Evolutionary conservation across 2,329 filamentous ascomycete species (phyloP), one percentile per base, ranked within the genome.

Genomic region (Sporothrix inflata): DNA sequence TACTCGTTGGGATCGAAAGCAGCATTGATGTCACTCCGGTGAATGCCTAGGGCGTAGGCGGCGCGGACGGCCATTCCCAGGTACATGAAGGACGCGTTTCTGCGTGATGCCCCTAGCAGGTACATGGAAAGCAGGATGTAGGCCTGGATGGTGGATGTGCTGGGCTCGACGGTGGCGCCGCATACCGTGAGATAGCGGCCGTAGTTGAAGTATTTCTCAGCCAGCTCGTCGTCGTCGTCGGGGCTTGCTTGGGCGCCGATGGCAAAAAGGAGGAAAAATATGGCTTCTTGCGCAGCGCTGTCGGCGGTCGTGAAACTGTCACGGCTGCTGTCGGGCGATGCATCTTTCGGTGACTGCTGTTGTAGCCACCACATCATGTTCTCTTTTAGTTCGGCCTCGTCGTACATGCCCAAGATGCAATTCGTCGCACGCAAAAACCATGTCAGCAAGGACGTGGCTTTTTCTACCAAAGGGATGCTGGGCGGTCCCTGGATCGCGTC

Each of bases 51-150:
- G 0, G 87, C 86, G 3, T 86, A 84, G 0, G 88, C 88, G 0
- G 88, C 86, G 70, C 87, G 84, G 0, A 85, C 82, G 1, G 88
- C 88, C 9, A 90, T 84, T 0, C 88, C 88, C 2, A 90, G 78
- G 71, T 90, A 90, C 86, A 90, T 89, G 70, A 89, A 90, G 0
- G 88, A 88, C 0, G 88, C 83, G 71, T 89, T 89, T 9, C 87
- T 82, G 42, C 86, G 85, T 69, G 87, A 89, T 4, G 86, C 85
- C 0, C 86, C 87, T 3, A 88, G 82, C 83, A 89, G 86, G 74
- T 88, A 89, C 74, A 88, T 88, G 0, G 87, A 83, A 84, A 89
- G 86, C 19, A 89, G 79, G 0, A 88, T 77, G 73, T 88, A 89
- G 0, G 82, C 79, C 19, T 85, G 80, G 4, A 87, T 83, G 76